Evolutionary conservation across 1,284 basidiomycete species (phyloP).

Genomic region (Acaromyces ingoldii): DNA sequence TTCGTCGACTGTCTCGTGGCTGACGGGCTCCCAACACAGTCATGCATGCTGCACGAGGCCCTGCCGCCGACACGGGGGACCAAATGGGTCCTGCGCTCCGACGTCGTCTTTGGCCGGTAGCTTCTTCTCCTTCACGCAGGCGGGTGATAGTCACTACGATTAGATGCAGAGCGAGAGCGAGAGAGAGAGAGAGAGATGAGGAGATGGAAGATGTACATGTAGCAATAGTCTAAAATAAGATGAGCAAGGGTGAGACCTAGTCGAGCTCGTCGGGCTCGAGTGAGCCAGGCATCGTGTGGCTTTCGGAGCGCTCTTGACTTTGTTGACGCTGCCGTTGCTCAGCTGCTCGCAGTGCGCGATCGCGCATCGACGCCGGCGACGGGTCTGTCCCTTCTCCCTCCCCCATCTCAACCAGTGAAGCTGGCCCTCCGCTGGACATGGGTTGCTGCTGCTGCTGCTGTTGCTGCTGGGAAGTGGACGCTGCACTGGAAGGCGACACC

Average conservation of each 20-base stretch:
- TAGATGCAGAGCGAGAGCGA: background rate
- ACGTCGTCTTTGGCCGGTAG: slow-evolving; percentile 9
- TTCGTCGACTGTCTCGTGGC: background rate
- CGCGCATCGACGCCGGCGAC: too few species aligned
- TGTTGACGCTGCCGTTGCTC: background rate
- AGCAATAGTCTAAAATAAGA: slow-evolving; percentile 1
- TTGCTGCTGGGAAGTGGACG: too few species aligned
- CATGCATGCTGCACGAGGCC: slow-evolving; percentile 12
- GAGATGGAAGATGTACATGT: background rate
- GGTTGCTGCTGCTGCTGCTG: too few species aligned
- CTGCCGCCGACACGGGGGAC: slow-evolving; percentile 5
- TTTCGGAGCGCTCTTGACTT: too few species aligned
- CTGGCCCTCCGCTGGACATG: too few species aligned
- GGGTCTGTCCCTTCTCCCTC: too few species aligned
- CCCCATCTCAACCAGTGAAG: background rate
- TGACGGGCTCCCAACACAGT: background rate
- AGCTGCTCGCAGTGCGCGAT: background rate
- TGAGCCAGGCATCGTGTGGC: background rate
- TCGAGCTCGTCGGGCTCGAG: background rate
- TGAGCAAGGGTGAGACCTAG: too few species aligned
- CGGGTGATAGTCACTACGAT: too few species aligned
- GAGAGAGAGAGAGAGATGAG: background rate
- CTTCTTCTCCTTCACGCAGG: too few species aligned
- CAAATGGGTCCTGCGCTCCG: slow-evolving; percentile 11
- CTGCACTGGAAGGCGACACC: too few species aligned